Base-by-base conservation (phyloP, 164 flowering plant genomes). In the Sedum album region DNA sequence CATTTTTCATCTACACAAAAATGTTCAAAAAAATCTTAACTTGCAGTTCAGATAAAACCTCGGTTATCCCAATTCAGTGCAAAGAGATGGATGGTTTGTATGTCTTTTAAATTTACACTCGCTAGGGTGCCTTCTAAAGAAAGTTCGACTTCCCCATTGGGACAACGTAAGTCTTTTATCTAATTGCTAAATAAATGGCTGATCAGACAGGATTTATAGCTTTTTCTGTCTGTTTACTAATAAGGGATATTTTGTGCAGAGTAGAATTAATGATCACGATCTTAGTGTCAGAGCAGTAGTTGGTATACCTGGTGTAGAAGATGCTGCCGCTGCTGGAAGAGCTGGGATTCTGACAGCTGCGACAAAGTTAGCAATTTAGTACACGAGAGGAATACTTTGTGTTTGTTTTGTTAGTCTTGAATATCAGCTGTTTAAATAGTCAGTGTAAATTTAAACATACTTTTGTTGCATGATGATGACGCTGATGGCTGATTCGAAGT, bases 341-440 rank as follows among this genome's bases (percentile, higher is more conserved):
- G 96, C 97, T 46, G 97, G 98, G 73, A 91, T 77, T 72, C 81
- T 88, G 75, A 85, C 73, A 70, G 91, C 98, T 93, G 90, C 81
- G 20, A n/a, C 13, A 18, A 28, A 23, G 51, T 2, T 65, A 17
- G 69, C 25, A 30, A 21, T 25, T 35, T 65, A 51, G 18, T 25
- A 53, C 26, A 15, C 2, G 51, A 53, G 60, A 8, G 13, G 30
- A 10, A 26, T n/a, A n/a, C n/a, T n/a, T n/a, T 9, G 21, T 31
- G 49, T 18, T 5, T 41, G 1, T 21, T 66, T 31, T 10, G 26
- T 15, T n/a, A n/a, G n/a, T 2, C 3, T 7, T 20, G 9, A 35
- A 15, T 18, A 18, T 31, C 42, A 33, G 25, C 6, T 33, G 26
- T 15, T 13, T 5, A n/a, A 26, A 64, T 5, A 38, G 18, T 62